Base-by-base conservation (phyloP, 306 rosid species). In the Prunus mira region DNA sequence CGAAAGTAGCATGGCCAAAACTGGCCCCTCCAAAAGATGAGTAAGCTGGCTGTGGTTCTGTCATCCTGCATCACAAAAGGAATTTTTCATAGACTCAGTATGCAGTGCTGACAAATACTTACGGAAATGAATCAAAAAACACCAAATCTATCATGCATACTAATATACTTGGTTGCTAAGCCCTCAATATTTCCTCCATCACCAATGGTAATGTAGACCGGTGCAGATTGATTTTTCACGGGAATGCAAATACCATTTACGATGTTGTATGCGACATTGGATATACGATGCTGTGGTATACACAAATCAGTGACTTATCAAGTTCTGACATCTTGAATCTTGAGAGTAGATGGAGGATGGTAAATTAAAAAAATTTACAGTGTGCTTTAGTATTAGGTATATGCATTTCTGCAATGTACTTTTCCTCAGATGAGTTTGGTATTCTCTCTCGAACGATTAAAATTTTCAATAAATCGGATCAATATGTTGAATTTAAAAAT, bases 121-220 rank as follows among this genome's bases (percentile, higher is more conserved):
- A 34, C 43, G 64, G 9, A 17, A 69, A 24, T 45, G 27, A 18
- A 18, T 13, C 19, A 67, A 54, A 15, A 22, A 70, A 50, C 9
- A 65, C 47, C 45, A 8, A 65, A 63, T 47, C 38, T 18, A 57
- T 69, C 17, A 6, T 4, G 17, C 43, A 1, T 38, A 38, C 43
- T 56, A 75, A 80, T 67, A 22, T 2, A 73, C 89, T 86, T 91
- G 84, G 75, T 85, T 61, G 93, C 94, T 70, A 91, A 88, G 86
- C 97, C 98, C 87, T 94, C 97, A 67, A 81, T 55, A 77, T 94
- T 94, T 34, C 98, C 97, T 80, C 98, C 97, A 75, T 94, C 98
- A 14, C 98, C 98, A 43, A 92, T 87, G 71, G 91, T 94, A 72
- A 94, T 84, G 82, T 94, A 94, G 10, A 94, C 96, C 43, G 95